Evolutionary conservation across 2,329 filamentous ascomycete genomes (phyloP).

Genomic region (Arthrobotrys iridis): DNA sequence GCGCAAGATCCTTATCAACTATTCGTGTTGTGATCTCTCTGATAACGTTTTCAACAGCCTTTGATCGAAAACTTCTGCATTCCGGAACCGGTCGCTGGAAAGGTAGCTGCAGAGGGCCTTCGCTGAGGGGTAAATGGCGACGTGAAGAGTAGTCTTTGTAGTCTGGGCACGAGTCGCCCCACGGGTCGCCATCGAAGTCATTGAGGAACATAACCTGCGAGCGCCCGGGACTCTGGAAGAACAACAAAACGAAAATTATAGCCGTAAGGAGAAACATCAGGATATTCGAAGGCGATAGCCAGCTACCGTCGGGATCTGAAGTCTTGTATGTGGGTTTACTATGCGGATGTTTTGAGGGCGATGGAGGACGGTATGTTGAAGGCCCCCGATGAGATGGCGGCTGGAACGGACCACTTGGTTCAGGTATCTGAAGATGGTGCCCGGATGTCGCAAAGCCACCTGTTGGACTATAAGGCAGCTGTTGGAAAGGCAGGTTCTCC

Average conservation of each 20-base stretch:
- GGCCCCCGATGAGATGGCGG: constrained; percentile 27
- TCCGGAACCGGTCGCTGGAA: constrained; percentile 82
- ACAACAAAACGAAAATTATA: constrained; percentile 35
- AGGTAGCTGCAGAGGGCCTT: constrained; percentile 80
- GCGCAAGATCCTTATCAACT: constrained; percentile 84
- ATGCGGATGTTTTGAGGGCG: constrained; percentile 37
- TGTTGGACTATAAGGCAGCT: not conserved
- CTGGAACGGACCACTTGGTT: constrained; percentile 32
- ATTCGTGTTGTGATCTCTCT: constrained; percentile 80
- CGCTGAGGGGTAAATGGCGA: constrained; percentile 77
- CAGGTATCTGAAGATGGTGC: constrained; percentile 30
- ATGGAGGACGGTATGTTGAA: constrained; percentile 44
- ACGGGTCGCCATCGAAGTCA: constrained; percentile 55
- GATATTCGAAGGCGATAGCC: constrained; percentile 46
- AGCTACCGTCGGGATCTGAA: constrained; percentile 16
- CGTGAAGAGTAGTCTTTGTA: constrained; percentile 71
- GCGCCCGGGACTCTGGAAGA: constrained; percentile 37
- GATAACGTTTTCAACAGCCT: constrained; percentile 88
- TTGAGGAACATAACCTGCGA: constrained; percentile 35
- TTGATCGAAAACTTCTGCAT: constrained; percentile 90
- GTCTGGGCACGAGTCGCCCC: constrained; percentile 71
- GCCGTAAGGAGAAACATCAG: constrained; percentile 40
- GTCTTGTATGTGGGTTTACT: constrained; percentile 38
- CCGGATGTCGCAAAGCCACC: constrained; percentile 1
- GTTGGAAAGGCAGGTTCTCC: constrained; percentile 50